Evolutionary conservation across 352 stramenopile genomes (phyloP).

Genomic region (Globisporangium canariense): DNA sequence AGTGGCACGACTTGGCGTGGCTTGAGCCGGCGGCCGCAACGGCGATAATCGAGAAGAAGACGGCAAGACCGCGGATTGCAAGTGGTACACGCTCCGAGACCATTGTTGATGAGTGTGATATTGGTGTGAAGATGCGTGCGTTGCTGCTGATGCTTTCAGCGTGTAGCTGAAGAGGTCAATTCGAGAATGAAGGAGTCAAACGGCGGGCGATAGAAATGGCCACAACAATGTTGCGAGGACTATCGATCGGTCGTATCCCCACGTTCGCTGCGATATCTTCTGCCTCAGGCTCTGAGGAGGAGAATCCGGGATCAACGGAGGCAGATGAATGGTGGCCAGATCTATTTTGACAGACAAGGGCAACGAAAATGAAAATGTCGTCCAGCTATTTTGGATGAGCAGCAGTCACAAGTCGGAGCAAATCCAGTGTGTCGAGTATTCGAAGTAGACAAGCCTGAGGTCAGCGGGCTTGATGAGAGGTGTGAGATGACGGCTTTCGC

Average conservation of each 20-base stretch:
- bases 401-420: not conserved
- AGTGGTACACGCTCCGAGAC: conserved; percentile 39
- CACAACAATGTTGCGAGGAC: not conserved
- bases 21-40: conserved; percentile 32
- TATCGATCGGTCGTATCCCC: not conserved
- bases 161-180: not conserved
- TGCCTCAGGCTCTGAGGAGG: not conserved
- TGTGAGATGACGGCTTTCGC: not conserved
- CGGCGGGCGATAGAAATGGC: not conserved
- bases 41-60: conserved; percentile 43
- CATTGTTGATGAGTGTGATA: not conserved
- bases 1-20: conserved; percentile 51
- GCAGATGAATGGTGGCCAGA: not conserved
- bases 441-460: too few relatives aligned
- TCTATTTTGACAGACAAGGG: not conserved
- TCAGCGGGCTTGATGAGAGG: too few relatives aligned
- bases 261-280: not conserved
- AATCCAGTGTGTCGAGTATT: not conserved
- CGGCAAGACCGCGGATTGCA: conserved; percentile 33
- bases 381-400: not conserved
- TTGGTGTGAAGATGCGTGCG: not conserved
- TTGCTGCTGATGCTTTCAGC: not conserved
- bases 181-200: not conserved
- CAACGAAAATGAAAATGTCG: not conserved
- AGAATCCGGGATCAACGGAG: not conserved